Percentiles rank a stretch among this genome's conserved stretches.
Evolutionary conservation across 1,284 basidiomycete species (phyloP).

Genomic region (Moniliella sp.): DNA sequence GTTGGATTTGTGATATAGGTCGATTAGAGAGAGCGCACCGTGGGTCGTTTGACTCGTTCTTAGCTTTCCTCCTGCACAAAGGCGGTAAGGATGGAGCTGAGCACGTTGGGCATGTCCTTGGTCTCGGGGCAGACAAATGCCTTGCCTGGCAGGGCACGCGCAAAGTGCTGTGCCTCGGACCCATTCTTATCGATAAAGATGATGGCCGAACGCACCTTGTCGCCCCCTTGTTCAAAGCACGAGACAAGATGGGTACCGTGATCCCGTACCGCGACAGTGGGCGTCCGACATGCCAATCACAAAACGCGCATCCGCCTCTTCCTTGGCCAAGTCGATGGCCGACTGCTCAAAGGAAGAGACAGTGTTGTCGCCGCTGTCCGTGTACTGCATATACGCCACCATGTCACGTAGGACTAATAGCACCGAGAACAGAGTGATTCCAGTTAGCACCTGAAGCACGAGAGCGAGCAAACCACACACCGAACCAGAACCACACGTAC

Average conservation of each 20-base stretch:
- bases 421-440: no score
- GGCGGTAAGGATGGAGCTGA: slow-evolving; percentile 1
- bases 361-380: slow-evolving; percentile 16
- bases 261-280: slow-evolving; percentile 34
- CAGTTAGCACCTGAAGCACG: no score
- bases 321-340: slow-evolving; percentile 9
- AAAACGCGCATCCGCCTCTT: slow-evolving; percentile 33
- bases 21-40: background rate
- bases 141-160: slow-evolving; percentile 17
- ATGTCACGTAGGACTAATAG: background rate
- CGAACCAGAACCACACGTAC: slow-evolving; percentile 22
- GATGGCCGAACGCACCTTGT: slow-evolving; percentile 23
- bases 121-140: slow-evolving; percentile 16
- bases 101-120: slow-evolving; percentile 1
- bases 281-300: slow-evolving; percentile 35
- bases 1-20: no score
- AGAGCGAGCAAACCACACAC: slow-evolving; percentile 11
- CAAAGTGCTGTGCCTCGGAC: slow-evolving; percentile 10
- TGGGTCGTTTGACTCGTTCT: background rate
- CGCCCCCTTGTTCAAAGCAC: slow-evolving; percentile 10
- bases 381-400: slow-evolving; percentile 13
- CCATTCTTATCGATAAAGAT: slow-evolving; percentile 29
- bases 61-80: slow-evolving; percentile 1
- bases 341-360: slow-evolving; percentile 10
- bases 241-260: slow-evolving; percentile 11